A percentile compares a stretch with the other conserved stretches of the same genome.
phyloP scores from a whole-genome alignment of 2,329 filamentous ascomycete genomes.

The Fusarium compactum region DNA sequence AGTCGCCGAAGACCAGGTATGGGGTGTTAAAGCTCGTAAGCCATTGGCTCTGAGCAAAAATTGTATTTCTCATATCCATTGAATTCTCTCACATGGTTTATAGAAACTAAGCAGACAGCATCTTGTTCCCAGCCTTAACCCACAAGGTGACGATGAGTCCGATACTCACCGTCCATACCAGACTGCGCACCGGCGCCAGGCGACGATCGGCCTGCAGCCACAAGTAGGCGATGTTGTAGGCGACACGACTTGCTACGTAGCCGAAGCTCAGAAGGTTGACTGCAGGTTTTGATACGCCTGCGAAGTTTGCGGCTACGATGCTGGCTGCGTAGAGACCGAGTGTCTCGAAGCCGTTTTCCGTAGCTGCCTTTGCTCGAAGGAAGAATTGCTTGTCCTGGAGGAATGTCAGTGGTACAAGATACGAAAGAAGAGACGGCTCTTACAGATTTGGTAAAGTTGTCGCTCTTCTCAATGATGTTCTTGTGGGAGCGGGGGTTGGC shows the following conservation, averaged over 20 bases:
- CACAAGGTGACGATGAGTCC: slow-evolving; percentile 54
- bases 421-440: neutral
- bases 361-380: slow-evolving; percentile 64
- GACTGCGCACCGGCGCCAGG: slow-evolving; percentile 53
- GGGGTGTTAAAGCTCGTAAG: neutral
- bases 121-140: slow-evolving; percentile 55
- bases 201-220: slow-evolving; percentile 56
- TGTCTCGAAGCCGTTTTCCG: slow-evolving; percentile 59
- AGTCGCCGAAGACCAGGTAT: slow-evolving; percentile 17
- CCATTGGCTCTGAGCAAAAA: neutral
- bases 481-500: slow-evolving; percentile 55
- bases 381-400: slow-evolving; percentile 65
- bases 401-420: neutral
- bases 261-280: slow-evolving; percentile 56
- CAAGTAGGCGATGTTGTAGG: slow-evolving; percentile 60
- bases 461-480: slow-evolving; percentile 49
- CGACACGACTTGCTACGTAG: slow-evolving; percentile 56
- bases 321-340: slow-evolving; percentile 58
- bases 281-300: slow-evolving; percentile 52
- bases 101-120: slow-evolving; percentile 23
- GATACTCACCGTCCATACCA: slow-evolving; percentile 54
- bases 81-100: neutral
- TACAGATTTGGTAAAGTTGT: slow-evolving; percentile 50
- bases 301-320: slow-evolving; percentile 61
- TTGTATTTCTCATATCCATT: neutral